Percentiles rank a stretch among this genome's conserved stretches.
Conservation (phyloP, 441 rosid genomes). For the Rhodomyrtus psidioides region DNA sequence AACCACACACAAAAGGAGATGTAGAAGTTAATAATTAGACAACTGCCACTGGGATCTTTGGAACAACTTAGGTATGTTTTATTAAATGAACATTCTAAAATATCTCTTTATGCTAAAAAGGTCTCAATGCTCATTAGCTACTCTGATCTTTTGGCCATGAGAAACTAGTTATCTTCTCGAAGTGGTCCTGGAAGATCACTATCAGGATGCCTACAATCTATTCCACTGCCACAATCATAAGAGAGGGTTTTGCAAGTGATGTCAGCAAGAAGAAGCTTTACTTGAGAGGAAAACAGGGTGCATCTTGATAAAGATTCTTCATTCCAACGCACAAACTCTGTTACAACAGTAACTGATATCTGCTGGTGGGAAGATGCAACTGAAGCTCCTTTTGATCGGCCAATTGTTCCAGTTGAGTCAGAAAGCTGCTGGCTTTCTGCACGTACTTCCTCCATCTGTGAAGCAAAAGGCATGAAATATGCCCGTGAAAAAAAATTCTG, state of each 20-base stretch:
- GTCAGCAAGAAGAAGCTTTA: constrained; percentile 22
- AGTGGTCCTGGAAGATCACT: background rate
- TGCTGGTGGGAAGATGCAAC: constrained; percentile 78
- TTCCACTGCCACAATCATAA: background rate
- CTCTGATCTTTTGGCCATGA: background rate
- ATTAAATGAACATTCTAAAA: background rate
- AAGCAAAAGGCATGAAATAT: constrained; percentile 15
- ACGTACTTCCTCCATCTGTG: constrained; percentile 87
- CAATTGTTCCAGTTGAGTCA: constrained; percentile 85
- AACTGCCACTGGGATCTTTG: background rate
- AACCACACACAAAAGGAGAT: background rate
- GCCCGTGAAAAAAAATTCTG: constrained; percentile 4
- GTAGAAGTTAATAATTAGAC: background rate
- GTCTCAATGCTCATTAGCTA: background rate
- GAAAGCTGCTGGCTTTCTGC: constrained; percentile 74
- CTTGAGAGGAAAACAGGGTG: constrained; percentile 85
- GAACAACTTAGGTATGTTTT: background rate
- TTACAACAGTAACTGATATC: constrained; percentile 95
- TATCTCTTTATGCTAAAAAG: background rate
- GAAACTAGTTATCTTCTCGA: background rate
- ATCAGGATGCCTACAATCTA: background rate
- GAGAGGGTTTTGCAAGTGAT: background rate
- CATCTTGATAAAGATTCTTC: constrained; percentile 99
- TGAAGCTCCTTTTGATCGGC: constrained; percentile 92
- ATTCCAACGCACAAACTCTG: constrained; percentile 97